Evolutionary conservation across 2,329 filamentous ascomycete species (phyloP).

Genomic region (Neofusicoccum umdonicola): DNA sequence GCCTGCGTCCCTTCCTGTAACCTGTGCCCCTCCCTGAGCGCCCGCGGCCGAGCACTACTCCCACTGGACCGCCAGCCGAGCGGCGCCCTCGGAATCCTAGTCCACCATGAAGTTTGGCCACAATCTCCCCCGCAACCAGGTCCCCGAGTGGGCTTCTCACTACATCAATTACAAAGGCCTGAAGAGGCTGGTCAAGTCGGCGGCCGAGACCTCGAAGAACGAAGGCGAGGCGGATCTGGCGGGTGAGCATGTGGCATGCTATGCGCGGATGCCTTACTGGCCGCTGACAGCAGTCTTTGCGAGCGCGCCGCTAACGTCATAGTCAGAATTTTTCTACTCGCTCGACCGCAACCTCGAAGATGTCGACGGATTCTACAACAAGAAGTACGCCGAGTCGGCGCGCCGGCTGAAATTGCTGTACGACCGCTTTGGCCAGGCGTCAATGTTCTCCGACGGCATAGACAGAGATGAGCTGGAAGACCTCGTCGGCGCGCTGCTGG

Average conservation of each 20-base stretch:
- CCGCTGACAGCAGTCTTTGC: background rate
- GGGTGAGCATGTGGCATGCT: constrained; percentile 59
- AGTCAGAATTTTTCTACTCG: constrained; percentile 88
- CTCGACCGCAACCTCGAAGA: constrained; percentile 97
- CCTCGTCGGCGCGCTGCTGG: constrained; percentile 82
- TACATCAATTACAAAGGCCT: constrained; percentile 90
- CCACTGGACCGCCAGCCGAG: background rate
- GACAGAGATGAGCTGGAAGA: constrained; percentile 91
- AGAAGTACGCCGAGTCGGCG: constrained; percentile 81
- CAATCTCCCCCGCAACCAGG: constrained; percentile 73
- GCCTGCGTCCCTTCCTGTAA: background rate
- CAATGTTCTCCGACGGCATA: constrained; percentile 67
- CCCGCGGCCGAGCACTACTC: background rate
- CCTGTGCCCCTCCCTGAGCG: constrained; percentile 1
- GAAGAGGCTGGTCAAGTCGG: constrained; percentile 92
- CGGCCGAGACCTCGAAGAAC: constrained; percentile 59
- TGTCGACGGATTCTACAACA: constrained; percentile 95
- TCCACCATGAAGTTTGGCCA: constrained; percentile 49
- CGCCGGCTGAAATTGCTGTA: constrained; percentile 82
- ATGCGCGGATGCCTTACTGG: background rate
- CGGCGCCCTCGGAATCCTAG: background rate
- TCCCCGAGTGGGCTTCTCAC: constrained; percentile 78
- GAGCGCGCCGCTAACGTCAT: background rate
- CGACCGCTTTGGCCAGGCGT: constrained; percentile 77
- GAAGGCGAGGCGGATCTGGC: constrained; percentile 82